phyloP scores from a whole-genome alignment of 169 alveolate genomes.

The Plasmodium ovale region DNA sequence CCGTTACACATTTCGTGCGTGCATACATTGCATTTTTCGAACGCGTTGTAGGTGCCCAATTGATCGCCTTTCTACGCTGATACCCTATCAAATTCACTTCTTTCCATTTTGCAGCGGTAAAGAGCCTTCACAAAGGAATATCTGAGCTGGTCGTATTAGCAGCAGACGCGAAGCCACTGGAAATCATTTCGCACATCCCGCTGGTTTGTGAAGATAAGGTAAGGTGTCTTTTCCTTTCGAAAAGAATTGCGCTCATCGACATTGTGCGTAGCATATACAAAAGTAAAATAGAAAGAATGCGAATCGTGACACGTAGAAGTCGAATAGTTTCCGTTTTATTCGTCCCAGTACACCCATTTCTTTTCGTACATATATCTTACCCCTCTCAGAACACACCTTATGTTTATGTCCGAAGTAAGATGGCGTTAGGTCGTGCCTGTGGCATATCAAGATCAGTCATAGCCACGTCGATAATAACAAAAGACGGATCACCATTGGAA shows the following conservation, averaged over 20 bases:
- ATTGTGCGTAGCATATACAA: too few species aligned
- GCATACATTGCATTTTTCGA: too few species aligned
- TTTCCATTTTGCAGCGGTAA: slow-evolving; percentile 93
- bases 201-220: slow-evolving; percentile 98
- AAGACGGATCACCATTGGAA: slow-evolving; percentile 96
- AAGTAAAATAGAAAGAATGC: too few species aligned
- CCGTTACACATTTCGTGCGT: too few species aligned
- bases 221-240: too few species aligned
- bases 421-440: slow-evolving; percentile 99
- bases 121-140: slow-evolving; percentile 97
- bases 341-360: not conserved
- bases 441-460: slow-evolving; percentile 99
- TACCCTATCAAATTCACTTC: too few species aligned
- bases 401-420: slow-evolving; percentile 97
- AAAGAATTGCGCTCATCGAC: too few species aligned
- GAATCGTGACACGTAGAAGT: too few species aligned
- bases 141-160: slow-evolving; percentile 98
- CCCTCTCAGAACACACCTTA: slow-evolving; percentile 95
- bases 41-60: too few species aligned
- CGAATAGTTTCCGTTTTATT: too few species aligned
- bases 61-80: too few species aligned
- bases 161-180: slow-evolving; percentile 99
- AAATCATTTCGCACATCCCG: slow-evolving; percentile 98
- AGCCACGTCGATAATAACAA: slow-evolving; percentile 96
- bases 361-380: not conserved